These are phyloP conservation scores for Monosiga brevicollis DNA, from an alignment of 78 protist genomes.

Conservation along the genomic window DNA sequence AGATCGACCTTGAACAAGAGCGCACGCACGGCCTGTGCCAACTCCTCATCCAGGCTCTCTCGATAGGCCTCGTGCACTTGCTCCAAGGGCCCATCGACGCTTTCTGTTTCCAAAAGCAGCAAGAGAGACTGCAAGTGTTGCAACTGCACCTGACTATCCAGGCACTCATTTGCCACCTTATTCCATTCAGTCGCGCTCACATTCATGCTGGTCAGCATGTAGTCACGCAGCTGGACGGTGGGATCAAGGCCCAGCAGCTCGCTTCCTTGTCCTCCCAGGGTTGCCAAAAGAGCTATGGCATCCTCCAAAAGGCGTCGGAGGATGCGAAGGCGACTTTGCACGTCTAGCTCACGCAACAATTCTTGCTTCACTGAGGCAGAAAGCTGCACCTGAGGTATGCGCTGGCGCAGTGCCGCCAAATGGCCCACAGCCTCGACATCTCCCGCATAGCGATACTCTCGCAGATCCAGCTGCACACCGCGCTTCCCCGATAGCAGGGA, in stretches of 20 bases:
- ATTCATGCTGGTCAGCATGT: neutral
- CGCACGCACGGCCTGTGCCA: neutral
- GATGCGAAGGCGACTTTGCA: neutral
- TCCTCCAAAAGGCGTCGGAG: neutral
- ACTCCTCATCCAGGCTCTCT: neutral
- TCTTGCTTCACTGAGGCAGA: neutral
- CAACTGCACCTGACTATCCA: neutral
- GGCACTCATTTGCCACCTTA: neutral
- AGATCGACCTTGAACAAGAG: neutral
- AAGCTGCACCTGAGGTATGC: neutral
- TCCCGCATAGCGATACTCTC: constrained; percentile 11
- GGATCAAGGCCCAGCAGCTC: neutral
- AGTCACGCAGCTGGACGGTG: neutral
- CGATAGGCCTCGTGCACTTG: neutral
- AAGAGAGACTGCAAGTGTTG: neutral
- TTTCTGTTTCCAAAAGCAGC: neutral
- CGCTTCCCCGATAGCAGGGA: neutral
- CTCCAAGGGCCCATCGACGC: neutral
- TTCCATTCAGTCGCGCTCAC: neutral
- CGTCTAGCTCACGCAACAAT: constrained; percentile 10
- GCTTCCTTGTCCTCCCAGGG: neutral
- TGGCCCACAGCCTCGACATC: neutral
- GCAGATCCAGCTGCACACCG: neutral
- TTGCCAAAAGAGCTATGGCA: neutral
- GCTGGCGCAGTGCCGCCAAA: neutral